These are phyloP conservation scores for Cavenderia fasciculata DNA, from an alignment of 78 protist species.

Conservation along the genomic window DNA sequence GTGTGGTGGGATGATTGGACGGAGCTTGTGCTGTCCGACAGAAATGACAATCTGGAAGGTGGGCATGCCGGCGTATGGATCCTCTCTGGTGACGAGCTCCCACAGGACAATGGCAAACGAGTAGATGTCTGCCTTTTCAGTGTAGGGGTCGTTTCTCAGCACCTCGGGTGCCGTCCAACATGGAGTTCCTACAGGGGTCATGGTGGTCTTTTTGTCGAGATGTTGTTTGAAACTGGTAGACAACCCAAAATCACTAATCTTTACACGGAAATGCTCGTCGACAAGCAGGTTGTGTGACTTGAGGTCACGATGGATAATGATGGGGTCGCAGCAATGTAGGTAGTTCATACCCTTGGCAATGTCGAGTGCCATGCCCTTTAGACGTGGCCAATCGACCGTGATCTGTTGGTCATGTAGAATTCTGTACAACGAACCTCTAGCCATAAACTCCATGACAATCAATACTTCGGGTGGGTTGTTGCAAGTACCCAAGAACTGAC, in stretches of 20 bases:
- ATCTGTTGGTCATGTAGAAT: conserved; percentile 60
- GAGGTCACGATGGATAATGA: conserved; percentile 83
- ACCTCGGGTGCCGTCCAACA: conserved; percentile 82
- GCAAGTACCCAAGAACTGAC: conserved; percentile 85
- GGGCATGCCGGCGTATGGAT: conserved; percentile 82
- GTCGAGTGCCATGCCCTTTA: conserved; percentile 72
- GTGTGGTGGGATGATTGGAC: conserved; percentile 74
- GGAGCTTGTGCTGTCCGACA: conserved; percentile 71
- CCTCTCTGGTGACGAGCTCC: conserved; percentile 69
- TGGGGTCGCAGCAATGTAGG: conserved; percentile 81
- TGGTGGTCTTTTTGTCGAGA: conserved; percentile 52
- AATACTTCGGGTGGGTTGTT: conserved; percentile 79
- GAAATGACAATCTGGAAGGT: conserved; percentile 79
- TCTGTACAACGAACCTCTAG: conserved; percentile 64
- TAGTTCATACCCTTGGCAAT: conserved; percentile 86
- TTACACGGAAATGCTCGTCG: conserved; percentile 85
- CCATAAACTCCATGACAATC: conserved; percentile 84
- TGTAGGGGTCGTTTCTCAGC: conserved; percentile 41
- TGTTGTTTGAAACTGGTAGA: conserved; percentile 69
- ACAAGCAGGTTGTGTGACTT: conserved; percentile 83
- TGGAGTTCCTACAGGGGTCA: conserved; percentile 79
- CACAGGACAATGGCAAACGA: conserved; percentile 74
- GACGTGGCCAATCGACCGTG: conserved; percentile 41
- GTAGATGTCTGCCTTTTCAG: conserved; percentile 74
- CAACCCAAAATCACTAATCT: conserved; percentile 73